Evolutionary conservation across 257 asterid genomes (phyloP).

Genomic region (Prunella vulgaris): DNA sequence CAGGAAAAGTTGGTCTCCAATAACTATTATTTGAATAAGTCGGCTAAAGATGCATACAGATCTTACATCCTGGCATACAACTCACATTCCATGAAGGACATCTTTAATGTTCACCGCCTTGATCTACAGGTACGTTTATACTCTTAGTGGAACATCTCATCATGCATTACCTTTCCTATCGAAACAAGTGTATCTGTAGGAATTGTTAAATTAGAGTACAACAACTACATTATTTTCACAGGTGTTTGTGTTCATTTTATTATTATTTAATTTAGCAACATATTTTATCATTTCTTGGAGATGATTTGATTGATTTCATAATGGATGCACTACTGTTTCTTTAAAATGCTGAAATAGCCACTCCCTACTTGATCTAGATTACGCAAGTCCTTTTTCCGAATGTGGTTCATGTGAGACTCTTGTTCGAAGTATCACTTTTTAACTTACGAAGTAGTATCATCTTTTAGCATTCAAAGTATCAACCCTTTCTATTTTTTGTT

Average conservation of each 20-base stretch:
- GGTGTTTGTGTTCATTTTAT: not conserved
- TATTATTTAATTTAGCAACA: too few species aligned
- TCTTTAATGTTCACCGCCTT: constrained; percentile 80
- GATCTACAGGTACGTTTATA: constrained; percentile 61
- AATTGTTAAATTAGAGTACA: not conserved
- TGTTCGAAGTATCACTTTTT: not conserved
- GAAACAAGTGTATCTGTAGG: not conserved
- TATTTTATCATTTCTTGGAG: not conserved
- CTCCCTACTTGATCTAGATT: not conserved
- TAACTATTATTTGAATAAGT: constrained; percentile 72
- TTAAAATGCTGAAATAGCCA: not conserved
- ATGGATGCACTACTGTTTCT: not conserved
- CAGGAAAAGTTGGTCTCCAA: constrained; percentile 72
- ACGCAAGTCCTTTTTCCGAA: not conserved
- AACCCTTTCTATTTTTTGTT: not conserved
- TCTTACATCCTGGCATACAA: constrained; percentile 80
- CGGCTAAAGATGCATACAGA: constrained; percentile 94
- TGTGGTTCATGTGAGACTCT: not conserved
- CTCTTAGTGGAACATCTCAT: not conserved
- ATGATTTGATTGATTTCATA: not conserved
- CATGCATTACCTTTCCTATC: not conserved
- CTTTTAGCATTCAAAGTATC: not conserved
- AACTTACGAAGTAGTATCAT: not conserved
- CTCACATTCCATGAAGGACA: constrained; percentile 93
- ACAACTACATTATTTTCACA: not conserved